Evolutionary conservation across 441 rosid genomes (phyloP).

Genomic region (Sinapis alba): DNA sequence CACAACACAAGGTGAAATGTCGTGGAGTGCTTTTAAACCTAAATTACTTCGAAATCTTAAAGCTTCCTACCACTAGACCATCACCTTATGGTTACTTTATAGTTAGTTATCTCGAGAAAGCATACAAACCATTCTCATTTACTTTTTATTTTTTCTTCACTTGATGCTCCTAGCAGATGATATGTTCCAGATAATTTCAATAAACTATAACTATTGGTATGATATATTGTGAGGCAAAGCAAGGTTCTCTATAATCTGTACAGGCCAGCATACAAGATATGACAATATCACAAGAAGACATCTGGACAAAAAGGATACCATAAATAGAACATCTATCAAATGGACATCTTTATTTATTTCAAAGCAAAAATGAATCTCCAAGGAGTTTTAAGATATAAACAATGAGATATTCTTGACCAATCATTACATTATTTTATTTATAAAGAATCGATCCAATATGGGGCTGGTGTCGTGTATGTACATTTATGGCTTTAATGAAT

Average conservation of each 20-base stretch:
- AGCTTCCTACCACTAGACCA: too few relatives aligned
- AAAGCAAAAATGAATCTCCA: neutral
- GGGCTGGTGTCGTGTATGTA: constrained; percentile 19
- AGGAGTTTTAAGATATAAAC: constrained; percentile 2
- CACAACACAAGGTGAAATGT: too few relatives aligned
- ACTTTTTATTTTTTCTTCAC: constrained; percentile 24
- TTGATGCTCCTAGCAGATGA: constrained; percentile 31
- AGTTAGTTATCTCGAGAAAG: constrained; percentile 1
- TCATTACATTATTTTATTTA: constrained; percentile 12
- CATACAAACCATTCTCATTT: constrained; percentile 11
- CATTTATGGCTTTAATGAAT: neutral
- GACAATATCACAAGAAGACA: constrained; percentile 15
- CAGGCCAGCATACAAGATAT: constrained; percentile 20
- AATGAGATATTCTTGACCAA: constrained; percentile 19
- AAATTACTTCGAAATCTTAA: too few relatives aligned
- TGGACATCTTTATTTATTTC: constrained; percentile 3
- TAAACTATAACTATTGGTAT: constrained; percentile 2
- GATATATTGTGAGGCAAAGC: constrained; percentile 19
- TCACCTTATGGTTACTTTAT: too few relatives aligned
- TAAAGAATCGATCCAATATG: constrained; percentile 10
- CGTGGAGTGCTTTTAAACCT: too few relatives aligned
- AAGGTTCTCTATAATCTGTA: constrained; percentile 32
- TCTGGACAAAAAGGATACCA: constrained; percentile 4
- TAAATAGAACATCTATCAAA: neutral
- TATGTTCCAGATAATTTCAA: neutral